Evolutionary conservation across 768 basidiomycete genomes (phyloP), one percentile per base, ranked within the genome.

Genomic region (Calocybe gangraenosa): DNA sequence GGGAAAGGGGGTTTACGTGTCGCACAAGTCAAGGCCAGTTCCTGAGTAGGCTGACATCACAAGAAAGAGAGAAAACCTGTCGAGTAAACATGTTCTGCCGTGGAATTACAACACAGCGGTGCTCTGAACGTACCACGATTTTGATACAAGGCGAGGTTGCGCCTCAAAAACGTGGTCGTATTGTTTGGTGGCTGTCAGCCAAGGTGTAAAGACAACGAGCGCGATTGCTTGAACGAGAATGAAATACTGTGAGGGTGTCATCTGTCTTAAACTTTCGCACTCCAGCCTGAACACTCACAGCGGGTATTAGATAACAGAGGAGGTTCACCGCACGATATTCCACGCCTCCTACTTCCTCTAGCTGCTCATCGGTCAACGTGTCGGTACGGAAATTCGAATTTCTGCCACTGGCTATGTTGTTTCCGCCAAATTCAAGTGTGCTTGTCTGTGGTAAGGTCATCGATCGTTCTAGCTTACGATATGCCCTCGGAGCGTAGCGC

Each of bases 291-390:
- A 18, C 20, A 61, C 71, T 42, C 45, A 78, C 77, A 14, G 61
- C 30, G 23, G 76, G 74, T 8, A 78, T 69, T 8, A 78, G 50
- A 54, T 70, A 78, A 47, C 71, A 76, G 52, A 78, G 60, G 44
- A 76, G 47, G 42, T 68, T 67, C 52, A 89, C 60, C 2, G 85
- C 82, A 2, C 79, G 64, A 60, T 82, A 89, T 64, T 92, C 89
- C 18, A 85, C 77, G 0, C 87, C 87, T 2, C 87, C 87, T 14
- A 92, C 63, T 50, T 81, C 73, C 57, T 88, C 86, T 44, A 86
- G 58, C 57, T 89, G 75, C 15, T 86, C 82, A 50, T 79, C 74
- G 2, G 74, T 76, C 56, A 92, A 58, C 49, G 60, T 71, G 23
- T 76, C 75, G 10, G 68, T 74, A 32, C 66, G 61, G 50, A 82